Evolutionary conservation across 345 rosid species (phyloP), one percentile per base, ranked within the genome.

Genomic region (Corchorus olitorius): DNA sequence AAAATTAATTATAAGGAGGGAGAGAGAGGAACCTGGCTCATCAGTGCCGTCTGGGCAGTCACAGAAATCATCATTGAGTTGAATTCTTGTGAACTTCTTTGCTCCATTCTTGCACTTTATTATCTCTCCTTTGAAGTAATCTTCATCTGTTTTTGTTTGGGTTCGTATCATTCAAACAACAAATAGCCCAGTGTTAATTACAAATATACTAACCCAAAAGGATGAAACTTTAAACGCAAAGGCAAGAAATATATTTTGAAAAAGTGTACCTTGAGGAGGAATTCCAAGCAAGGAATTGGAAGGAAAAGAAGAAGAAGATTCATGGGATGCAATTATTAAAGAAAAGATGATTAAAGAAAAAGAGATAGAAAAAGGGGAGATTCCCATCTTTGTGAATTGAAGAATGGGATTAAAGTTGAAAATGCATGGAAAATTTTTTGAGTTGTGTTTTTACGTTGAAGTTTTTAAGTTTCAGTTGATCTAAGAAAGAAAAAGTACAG

Each of bases 41-140:
- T 91, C 93, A 15, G 91, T 85, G 78, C 86, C 91, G 65, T 89
- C 93, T 19, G 82, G 82, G 80, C 95, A 91, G 61, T 91, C 93
- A 54, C 93, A 91, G 78, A 80, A 91, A 69, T 91, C 88, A 48
- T 91, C 93, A 53, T 91, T 91, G 69, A 89, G 88, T 84, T 84
- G 91, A 46, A 81, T 60, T 81, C 63, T 81, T 41, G 85, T 76
- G 78, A 91, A 91, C 34, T 76, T 82, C 63, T 79, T 84, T 70
- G 95, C 85, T 75, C 91, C 90, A 74, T 89, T 87, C 76, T 72
- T 86, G 78, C 95, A 89, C 64, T 85, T 75, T 50, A 89, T 84
- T 2, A 70, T 43, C 68, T 79, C 73, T 39, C 87, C 77, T n/a
- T 81, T 81, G 82, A 81, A 86, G 75, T 85, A 87, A 65, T 80